Evolutionary conservation across 805 yeast genomes (phyloP).

Genomic region (Zygoascus bituminiphila): DNA sequence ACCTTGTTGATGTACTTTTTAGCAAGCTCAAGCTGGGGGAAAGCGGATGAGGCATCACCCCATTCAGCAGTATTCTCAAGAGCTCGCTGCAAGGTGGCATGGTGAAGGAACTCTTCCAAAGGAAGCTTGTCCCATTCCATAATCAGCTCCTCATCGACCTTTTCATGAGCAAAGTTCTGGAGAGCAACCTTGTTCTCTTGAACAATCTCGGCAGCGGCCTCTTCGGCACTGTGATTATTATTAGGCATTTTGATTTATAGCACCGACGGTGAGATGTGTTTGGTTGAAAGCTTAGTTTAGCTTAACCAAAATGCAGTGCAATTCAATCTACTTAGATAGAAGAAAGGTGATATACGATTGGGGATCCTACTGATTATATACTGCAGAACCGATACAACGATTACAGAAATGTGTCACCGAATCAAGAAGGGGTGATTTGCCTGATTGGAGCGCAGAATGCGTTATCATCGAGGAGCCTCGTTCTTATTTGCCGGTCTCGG

Average conservation of each 20-base stretch:
- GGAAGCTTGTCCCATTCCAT: slow-evolving; percentile 12
- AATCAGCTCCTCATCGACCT: slow-evolving; percentile 3
- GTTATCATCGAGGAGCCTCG: too few species aligned
- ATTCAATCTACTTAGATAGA: background rate
- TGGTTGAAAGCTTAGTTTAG: too few species aligned
- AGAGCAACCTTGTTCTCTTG: slow-evolving; percentile 9
- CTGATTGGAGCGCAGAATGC: background rate
- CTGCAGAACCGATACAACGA: too few species aligned
- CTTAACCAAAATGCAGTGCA: too few species aligned
- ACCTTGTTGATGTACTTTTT: slow-evolving; percentile 9
- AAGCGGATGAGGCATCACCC: slow-evolving; percentile 8
- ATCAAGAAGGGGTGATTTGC: background rate
- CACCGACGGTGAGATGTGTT: too few species aligned
- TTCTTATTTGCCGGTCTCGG: too few species aligned
- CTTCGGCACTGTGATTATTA: background rate
- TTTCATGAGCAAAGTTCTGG: slow-evolving; percentile 9
- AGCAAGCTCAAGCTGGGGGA: slow-evolving; percentile 10
- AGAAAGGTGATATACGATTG: background rate
- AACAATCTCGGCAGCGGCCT: background rate
- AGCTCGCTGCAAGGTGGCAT: slow-evolving; percentile 16
- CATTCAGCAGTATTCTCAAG: slow-evolving; percentile 10
- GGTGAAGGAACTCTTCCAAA: slow-evolving; percentile 19
- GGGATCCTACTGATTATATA: background rate
- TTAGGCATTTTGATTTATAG: background rate
- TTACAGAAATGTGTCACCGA: background rate